Conservation (phyloP, 768 basidiomycete genomes). For the Ramaria rubella region DNA sequence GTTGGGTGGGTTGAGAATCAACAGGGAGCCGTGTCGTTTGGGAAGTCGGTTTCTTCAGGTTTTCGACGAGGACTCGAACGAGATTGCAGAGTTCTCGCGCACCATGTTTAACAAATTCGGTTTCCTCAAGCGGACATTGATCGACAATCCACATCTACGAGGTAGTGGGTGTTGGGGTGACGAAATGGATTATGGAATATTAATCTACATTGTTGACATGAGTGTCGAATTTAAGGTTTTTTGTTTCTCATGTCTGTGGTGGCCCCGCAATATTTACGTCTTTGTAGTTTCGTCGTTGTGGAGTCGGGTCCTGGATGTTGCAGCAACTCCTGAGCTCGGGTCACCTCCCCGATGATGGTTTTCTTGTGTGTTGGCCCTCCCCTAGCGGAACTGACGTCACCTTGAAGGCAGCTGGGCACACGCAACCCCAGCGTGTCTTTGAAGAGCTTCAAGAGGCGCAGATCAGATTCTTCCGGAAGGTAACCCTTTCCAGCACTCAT, state of each 20-base stretch:
- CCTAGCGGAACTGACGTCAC: not conserved
- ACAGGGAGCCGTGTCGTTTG: too few relatives aligned
- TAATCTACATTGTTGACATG: too few relatives aligned
- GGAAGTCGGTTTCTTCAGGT: too few relatives aligned
- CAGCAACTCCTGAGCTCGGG: constrained; percentile 8
- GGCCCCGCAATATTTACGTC: constrained; percentile 16
- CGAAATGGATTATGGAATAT: constrained; percentile 23
- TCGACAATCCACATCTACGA: constrained; percentile 23
- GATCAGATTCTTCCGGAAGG: constrained; percentile 16
- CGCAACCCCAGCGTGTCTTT: constrained; percentile 4
- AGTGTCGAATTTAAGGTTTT: too few relatives aligned
- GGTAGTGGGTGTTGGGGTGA: constrained; percentile 29
- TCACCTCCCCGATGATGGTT: not conserved
- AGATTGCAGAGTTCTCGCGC: constrained; percentile 26
- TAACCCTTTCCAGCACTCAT: not conserved
- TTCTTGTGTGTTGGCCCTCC: constrained; percentile 14
- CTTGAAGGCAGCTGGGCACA: not conserved
- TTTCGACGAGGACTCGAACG: constrained; percentile 27
- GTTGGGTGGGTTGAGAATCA: too few relatives aligned
- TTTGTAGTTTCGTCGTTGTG: not conserved
- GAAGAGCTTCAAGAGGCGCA: not conserved
- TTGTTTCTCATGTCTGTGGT: constrained; percentile 23
- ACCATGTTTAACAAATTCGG: constrained; percentile 27
- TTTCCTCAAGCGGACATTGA: constrained; percentile 18
- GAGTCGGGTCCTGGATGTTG: constrained; percentile 12